These are phyloP conservation scores for Calonectria henricotiae DNA, from an alignment of 2,329 filamentous ascomycete species.

Conservation along the genomic window DNA sequence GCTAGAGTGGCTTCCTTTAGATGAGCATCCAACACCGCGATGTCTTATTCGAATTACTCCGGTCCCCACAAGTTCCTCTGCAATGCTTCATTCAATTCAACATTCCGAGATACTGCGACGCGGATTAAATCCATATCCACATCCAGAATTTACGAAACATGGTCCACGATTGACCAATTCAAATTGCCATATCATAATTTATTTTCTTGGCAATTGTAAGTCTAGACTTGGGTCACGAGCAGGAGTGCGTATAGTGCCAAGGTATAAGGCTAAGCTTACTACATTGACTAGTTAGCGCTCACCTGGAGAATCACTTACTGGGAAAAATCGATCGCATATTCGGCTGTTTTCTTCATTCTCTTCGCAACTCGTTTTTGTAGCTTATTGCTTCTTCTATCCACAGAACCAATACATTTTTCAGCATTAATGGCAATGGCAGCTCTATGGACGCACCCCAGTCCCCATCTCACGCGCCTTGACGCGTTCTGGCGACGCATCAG, in stretches of 20 bases:
- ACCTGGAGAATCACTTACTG: too few species aligned
- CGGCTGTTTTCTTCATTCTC: too few species aligned
- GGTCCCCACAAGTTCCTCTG: background rate
- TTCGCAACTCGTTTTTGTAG: too few species aligned
- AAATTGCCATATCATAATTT: background rate
- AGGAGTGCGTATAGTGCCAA: too few species aligned
- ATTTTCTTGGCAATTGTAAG: too few species aligned
- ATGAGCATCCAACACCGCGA: background rate
- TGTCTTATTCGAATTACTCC: background rate
- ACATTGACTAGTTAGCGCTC: too few species aligned
- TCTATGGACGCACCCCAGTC: background rate
- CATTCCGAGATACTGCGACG: background rate
- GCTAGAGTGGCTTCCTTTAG: background rate
- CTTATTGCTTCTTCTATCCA: too few species aligned
- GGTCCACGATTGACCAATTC: background rate
- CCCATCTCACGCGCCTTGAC: slow-evolving; percentile 2
- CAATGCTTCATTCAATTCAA: background rate
- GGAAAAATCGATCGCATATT: too few species aligned
- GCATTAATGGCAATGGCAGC: background rate
- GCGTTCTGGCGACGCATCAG: background rate
- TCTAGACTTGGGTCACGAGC: too few species aligned
- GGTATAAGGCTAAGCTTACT: too few species aligned
- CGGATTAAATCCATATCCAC: background rate
- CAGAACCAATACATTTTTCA: background rate
- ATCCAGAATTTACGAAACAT: background rate